Evolutionary conservation across 208 protist species (phyloP).

Genomic region (Acanthamoeba castellanii): DNA sequence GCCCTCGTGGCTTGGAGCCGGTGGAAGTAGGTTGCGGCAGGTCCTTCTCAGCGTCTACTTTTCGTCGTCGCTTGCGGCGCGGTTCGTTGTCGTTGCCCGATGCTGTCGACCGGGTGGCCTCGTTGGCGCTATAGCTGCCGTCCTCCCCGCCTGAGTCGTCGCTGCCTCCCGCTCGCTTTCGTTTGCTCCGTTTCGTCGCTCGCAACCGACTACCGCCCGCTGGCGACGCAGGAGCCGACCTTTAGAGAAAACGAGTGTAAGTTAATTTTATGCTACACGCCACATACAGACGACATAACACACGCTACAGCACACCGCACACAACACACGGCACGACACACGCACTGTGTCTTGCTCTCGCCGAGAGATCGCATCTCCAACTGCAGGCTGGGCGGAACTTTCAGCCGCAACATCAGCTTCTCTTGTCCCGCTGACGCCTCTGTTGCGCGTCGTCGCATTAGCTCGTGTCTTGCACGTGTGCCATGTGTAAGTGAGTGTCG

Average conservation of each 20-base stretch:
- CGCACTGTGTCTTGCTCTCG: no score
- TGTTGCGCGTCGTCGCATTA: background rate
- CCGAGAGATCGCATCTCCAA: background rate
- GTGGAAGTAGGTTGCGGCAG: background rate
- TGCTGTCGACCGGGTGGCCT: background rate
- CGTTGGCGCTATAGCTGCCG: background rate
- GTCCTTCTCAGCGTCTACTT: background rate
- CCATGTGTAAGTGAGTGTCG: background rate
- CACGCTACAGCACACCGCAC: no score
- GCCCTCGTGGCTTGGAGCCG: background rate
- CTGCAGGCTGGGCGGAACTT: background rate
- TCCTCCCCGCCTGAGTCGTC: background rate
- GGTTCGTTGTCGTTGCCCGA: background rate
- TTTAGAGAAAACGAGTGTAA: background rate
- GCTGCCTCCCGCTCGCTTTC: background rate
- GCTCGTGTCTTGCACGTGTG: background rate
- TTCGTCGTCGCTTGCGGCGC: background rate
- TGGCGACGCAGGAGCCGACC: background rate
- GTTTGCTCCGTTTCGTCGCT: background rate
- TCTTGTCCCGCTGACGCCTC: background rate
- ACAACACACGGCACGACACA: no score
- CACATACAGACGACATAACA: no score
- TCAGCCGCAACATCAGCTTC: slow-evolving; percentile 1
- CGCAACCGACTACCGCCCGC: background rate
- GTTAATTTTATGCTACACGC: background rate